Conservation (phyloP, 1,139 yeast genomes). For the Suhomyces bokatorum region DNA sequence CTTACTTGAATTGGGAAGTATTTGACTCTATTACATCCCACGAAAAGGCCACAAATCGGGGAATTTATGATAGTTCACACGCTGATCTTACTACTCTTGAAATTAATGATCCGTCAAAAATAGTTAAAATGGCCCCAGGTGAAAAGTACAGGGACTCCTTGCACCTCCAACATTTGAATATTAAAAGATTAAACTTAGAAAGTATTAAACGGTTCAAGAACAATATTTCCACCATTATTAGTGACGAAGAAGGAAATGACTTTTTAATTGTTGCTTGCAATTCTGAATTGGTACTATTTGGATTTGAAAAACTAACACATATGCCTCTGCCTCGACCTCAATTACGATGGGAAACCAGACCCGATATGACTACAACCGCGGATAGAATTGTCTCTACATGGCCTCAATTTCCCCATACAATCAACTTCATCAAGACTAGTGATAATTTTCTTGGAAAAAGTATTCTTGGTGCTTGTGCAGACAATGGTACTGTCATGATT, state of each 20-base stretch:
- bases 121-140: slow-evolving; percentile 33
- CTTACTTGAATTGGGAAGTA: slow-evolving; percentile 29
- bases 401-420: slow-evolving; percentile 57
- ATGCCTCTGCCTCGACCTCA: slow-evolving; percentile 27
- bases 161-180: slow-evolving; percentile 24
- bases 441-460: slow-evolving; percentile 31
- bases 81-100: slow-evolving; percentile 20
- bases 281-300: slow-evolving; percentile 33
- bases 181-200: slow-evolving; percentile 23
- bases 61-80: slow-evolving; percentile 19
- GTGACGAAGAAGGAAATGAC: slow-evolving; percentile 15
- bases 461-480: slow-evolving; percentile 50
- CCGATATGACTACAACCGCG: slow-evolving; percentile 35
- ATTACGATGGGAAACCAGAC: slow-evolving; percentile 42
- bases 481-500: slow-evolving; percentile 55
- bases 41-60: slow-evolving; percentile 13
- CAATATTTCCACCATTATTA: slow-evolving; percentile 22
- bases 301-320: slow-evolving; percentile 26
- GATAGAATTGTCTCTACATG: slow-evolving; percentile 47
- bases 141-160: slow-evolving; percentile 32
- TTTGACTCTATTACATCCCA: slow-evolving; percentile 17
- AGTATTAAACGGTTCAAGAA: slow-evolving; percentile 36
- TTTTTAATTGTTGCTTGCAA: slow-evolving; percentile 30
- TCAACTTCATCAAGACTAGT: slow-evolving; percentile 44
- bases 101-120: slow-evolving; percentile 23